A percentile compares a stretch with the other conserved stretches of the same genome.
Conservation (phyloP, 768 basidiomycete genomes). For the Coprinopsis cinerea region DNA sequence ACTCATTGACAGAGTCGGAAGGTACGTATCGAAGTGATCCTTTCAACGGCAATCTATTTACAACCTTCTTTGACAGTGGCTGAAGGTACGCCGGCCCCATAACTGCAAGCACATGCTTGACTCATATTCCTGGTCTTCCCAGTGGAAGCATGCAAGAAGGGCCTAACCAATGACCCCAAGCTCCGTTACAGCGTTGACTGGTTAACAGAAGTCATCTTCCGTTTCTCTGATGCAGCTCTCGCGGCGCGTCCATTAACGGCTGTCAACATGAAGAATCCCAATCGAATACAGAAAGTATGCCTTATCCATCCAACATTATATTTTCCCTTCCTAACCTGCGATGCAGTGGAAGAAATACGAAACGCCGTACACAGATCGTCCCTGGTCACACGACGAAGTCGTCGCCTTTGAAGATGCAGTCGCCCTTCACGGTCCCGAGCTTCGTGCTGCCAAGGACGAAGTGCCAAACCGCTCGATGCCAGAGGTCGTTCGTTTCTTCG, state of each 20-base stretch:
- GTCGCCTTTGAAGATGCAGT: constrained; percentile 76
- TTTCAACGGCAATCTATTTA: constrained; percentile 19
- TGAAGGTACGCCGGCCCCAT: constrained; percentile 41
- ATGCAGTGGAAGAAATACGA: constrained; percentile 70
- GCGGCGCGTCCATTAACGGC: constrained; percentile 50
- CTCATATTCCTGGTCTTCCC: constrained; percentile 11
- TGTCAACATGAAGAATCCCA: constrained; percentile 57
- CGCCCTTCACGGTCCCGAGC: constrained; percentile 66
- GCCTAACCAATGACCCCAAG: constrained; percentile 46
- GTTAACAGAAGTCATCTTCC: constrained; percentile 69
- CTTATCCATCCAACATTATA: neutral
- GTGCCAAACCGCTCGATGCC: constrained; percentile 61
- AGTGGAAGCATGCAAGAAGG: constrained; percentile 66
- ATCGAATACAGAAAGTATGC: constrained; percentile 59
- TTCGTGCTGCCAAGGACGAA: constrained; percentile 72
- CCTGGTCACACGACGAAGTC: constrained; percentile 66
- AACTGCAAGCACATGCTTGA: constrained; percentile 1
- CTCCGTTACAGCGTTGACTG: constrained; percentile 69
- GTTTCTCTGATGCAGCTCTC: constrained; percentile 63
- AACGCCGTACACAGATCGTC: constrained; percentile 58
- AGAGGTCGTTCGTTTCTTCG: constrained; percentile 81
- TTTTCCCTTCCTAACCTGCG: constrained; percentile 5
- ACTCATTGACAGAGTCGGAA: constrained; percentile 60
- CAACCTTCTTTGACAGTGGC: constrained; percentile 32
- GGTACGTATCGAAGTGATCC: constrained; percentile 37